Evolutionary conservation across 495 filamentous ascomycete genomes (phyloP).

Genomic region (Annulohypoxylon stygium): DNA sequence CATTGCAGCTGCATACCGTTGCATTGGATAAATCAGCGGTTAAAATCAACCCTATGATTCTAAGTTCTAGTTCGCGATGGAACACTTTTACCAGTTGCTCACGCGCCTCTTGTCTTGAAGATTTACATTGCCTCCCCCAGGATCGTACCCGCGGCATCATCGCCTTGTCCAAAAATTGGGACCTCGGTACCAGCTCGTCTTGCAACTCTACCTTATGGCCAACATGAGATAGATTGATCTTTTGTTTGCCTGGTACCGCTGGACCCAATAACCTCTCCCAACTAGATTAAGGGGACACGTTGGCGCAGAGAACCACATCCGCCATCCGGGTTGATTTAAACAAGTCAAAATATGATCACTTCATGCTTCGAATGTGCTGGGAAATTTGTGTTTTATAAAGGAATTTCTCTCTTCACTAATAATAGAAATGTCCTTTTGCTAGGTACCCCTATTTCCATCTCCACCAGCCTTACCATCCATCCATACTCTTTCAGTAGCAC

Average conservation of each 20-base stretch:
- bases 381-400: conserved; percentile 1
- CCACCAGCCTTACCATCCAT: conserved; percentile 23
- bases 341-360: neutral
- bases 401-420: neutral
- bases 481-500: conserved; percentile 13
- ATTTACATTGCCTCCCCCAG: conserved; percentile 2
- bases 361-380: conserved; percentile 3
- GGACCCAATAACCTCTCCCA: conserved; percentile 26
- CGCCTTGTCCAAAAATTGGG: conserved; percentile 38
- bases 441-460: conserved; percentile 19
- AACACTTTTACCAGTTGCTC: conserved; percentile 26
- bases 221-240: conserved; percentile 34
- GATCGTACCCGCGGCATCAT: conserved; percentile 27
- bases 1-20: conserved; percentile 44
- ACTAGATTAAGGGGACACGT: conserved; percentile 19
- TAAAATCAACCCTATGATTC: conserved; percentile 38
- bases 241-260: conserved; percentile 5
- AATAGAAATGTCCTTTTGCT: neutral
- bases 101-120: conserved; percentile 36
- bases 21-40: conserved; percentile 46
- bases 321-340: conserved; percentile 22
- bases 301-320: conserved; percentile 11
- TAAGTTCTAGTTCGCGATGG: conserved; percentile 40
- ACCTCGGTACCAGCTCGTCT: conserved; percentile 26
- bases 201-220: conserved; percentile 22